phyloP scores from a whole-genome alignment of 1,284 basidiomycete species.

The Ceratobasidium sp. region DNA sequence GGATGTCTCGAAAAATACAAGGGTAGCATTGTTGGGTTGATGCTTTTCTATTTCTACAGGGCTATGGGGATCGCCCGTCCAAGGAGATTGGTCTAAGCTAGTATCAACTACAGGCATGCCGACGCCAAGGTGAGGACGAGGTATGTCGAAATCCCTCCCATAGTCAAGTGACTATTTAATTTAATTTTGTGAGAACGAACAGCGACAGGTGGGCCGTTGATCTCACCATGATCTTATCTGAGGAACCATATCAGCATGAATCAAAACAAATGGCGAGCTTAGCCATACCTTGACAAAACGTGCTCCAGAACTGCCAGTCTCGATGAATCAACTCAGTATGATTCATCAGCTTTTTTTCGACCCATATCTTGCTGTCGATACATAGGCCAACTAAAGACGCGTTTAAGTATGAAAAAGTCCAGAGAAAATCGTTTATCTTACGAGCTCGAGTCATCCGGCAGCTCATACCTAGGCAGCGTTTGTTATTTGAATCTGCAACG shows the following conservation, averaged over 20 bases:
- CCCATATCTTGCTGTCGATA: constrained; percentile 65
- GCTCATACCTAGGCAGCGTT: constrained; percentile 59
- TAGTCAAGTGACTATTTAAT: constrained; percentile 24
- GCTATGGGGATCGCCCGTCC: neutral
- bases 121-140: constrained; percentile 46
- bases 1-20: constrained; percentile 61
- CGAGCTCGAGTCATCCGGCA: constrained; percentile 57
- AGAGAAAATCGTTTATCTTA: constrained; percentile 44
- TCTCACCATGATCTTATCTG: constrained; percentile 35
- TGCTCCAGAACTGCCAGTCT: constrained; percentile 64
- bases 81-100: neutral
- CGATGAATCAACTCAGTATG: constrained; percentile 61
- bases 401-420: neutral
- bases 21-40: constrained; percentile 51
- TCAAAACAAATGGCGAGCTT: constrained; percentile 41
- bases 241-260: constrained; percentile 56
- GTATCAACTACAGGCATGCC: constrained; percentile 12
- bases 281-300: constrained; percentile 56
- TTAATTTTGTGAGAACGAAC: neutral
- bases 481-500: neutral
- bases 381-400: constrained; percentile 60
- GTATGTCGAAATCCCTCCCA: constrained; percentile 62
- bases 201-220: constrained; percentile 46
- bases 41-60: constrained; percentile 13
- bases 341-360: constrained; percentile 58